Evolutionary conservation across 2,329 filamentous ascomycete species (phyloP), one percentile per base, ranked within the genome.

Genomic region (Chrysoporthe puriensis): DNA sequence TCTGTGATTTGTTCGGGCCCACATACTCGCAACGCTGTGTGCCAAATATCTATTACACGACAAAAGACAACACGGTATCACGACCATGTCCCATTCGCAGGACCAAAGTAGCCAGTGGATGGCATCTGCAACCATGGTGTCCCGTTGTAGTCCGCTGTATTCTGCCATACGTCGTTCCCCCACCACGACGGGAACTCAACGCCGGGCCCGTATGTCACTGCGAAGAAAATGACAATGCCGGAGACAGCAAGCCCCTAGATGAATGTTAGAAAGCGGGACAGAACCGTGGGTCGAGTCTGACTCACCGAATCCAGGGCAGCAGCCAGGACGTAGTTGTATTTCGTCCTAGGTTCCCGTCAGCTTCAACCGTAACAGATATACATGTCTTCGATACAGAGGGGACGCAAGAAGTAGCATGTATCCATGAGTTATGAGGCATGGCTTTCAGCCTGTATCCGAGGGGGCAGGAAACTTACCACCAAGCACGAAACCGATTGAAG

Each of bases 401-500:
- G 36, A 9, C 36, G 9, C n/a, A 50, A 50, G 18, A 50, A 7
- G n/a, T 7, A 50, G 46, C 16, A 50, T 4, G n/a, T 21, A 18
- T 5, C 8, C 36, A 59, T 3, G 7, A 40, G 43, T 13, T n/a
- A 43, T 56, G 26, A 32, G 16, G 3, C 34, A 16, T 14, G 21
- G 26, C 14, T 2, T 7, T 13, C 14, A 40, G 36, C 6, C 4
- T 57, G 8, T 21, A 44, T 44, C 1, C 6, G n/a, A 44, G 32
- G 40, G 21, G 16, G 9, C 3, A n/a, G 26, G n/a, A n/a, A 11
- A 62, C 67, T 18, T 59, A 69, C 80, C 80, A 82, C 82, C 81
- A 83, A n/a, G 80, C 80, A 26, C 80, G 77, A 67, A 77, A 80
- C 5, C 76, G 76, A 11, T 74, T 76, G 66, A 80, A 80, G 58